These are phyloP conservation scores for Castanea crenata DNA, from an alignment of 306 rosid species.

Conservation along the genomic window DNA sequence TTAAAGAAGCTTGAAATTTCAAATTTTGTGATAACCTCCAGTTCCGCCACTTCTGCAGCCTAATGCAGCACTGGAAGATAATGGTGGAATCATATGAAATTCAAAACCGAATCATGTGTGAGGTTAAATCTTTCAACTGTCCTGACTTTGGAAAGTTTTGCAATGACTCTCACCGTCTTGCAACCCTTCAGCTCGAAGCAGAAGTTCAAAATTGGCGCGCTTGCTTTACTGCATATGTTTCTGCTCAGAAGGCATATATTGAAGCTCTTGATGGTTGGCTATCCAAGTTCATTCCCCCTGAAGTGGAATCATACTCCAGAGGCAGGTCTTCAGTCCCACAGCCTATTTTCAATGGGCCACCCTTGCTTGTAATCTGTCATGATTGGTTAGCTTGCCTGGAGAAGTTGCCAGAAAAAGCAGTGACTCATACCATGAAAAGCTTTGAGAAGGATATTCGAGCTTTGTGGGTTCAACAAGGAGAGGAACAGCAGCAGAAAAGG, in stretches of 20 bases:
- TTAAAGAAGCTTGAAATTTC: not conserved
- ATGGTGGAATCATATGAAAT: slow-evolving; percentile 87
- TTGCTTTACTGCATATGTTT: slow-evolving; percentile 60
- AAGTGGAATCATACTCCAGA: slow-evolving; percentile 66
- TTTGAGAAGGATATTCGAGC: slow-evolving; percentile 62
- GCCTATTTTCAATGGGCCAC: slow-evolving; percentile 56
- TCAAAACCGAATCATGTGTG: slow-evolving; percentile 72
- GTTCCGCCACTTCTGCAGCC: slow-evolving; percentile 43
- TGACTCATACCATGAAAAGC: slow-evolving; percentile 55
- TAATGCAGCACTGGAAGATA: slow-evolving; percentile 66
- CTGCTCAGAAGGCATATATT: slow-evolving; percentile 73
- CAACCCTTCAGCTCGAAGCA: slow-evolving; percentile 69
- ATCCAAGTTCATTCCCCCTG: slow-evolving; percentile 71
- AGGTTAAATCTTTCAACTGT: slow-evolving; percentile 67
- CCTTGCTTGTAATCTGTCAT: slow-evolving; percentile 64
- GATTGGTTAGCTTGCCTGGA: slow-evolving; percentile 69
- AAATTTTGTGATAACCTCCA: not conserved
- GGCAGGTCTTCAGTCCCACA: slow-evolving; percentile 40
- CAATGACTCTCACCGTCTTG: slow-evolving; percentile 69
- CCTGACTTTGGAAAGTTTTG: slow-evolving; percentile 58
- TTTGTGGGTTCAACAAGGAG: slow-evolving; percentile 63
- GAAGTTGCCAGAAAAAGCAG: slow-evolving; percentile 63
- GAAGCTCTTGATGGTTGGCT: slow-evolving; percentile 87
- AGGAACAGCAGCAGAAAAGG: slow-evolving; percentile 83
- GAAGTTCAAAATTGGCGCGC: slow-evolving; percentile 78